Conservation (phyloP, 2,329 filamentous ascomycete genomes). For the Exophiala sp. region DNA sequence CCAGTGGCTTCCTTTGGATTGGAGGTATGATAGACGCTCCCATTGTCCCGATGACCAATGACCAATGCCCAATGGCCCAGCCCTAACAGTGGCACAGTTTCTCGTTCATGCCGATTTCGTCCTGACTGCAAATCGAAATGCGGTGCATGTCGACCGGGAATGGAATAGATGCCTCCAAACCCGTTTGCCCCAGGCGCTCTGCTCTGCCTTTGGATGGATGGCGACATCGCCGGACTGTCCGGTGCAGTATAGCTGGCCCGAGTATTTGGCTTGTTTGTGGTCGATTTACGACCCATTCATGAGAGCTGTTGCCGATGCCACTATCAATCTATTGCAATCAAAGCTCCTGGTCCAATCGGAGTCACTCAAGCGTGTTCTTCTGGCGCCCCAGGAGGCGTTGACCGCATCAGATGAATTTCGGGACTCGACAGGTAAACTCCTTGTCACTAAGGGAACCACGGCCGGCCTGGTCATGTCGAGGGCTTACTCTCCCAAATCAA, state of each 20-base stretch:
- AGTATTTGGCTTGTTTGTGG: slow-evolving; percentile 12
- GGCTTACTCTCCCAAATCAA: not conserved
- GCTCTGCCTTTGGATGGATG: slow-evolving; percentile 7
- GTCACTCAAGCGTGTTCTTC: slow-evolving; percentile 2
- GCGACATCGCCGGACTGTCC: slow-evolving; percentile 9
- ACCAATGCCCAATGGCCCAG: not conserved
- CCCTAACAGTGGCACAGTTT: slow-evolving; percentile 5
- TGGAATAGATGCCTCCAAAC: slow-evolving; percentile 10
- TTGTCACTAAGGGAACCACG: slow-evolving; percentile 7
- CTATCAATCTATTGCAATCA: slow-evolving; percentile 4
- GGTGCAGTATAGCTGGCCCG: slow-evolving; percentile 10
- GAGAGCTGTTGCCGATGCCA: slow-evolving; percentile 6
- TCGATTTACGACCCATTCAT: slow-evolving; percentile 10
- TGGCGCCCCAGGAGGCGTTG: slow-evolving; percentile 5
- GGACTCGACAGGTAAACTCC: slow-evolving; percentile 4
- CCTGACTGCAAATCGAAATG: slow-evolving; percentile 12
- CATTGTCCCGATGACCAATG: too few relatives aligned
- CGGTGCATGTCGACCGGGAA: slow-evolving; percentile 1
- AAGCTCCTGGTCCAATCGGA: slow-evolving; percentile 6
- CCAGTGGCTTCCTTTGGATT: slow-evolving; percentile 5
- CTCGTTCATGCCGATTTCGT: slow-evolving; percentile 15
- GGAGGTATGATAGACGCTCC: not conserved
- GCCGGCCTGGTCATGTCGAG: slow-evolving; percentile 7
- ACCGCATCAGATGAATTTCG: slow-evolving; percentile 12
- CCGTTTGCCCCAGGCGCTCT: slow-evolving; percentile 1